Percentiles rank a stretch among this genome's conserved stretches.
phyloP scores from a whole-genome alignment of 1,284 basidiomycete genomes.

The Kwoniella shivajii region DNA sequence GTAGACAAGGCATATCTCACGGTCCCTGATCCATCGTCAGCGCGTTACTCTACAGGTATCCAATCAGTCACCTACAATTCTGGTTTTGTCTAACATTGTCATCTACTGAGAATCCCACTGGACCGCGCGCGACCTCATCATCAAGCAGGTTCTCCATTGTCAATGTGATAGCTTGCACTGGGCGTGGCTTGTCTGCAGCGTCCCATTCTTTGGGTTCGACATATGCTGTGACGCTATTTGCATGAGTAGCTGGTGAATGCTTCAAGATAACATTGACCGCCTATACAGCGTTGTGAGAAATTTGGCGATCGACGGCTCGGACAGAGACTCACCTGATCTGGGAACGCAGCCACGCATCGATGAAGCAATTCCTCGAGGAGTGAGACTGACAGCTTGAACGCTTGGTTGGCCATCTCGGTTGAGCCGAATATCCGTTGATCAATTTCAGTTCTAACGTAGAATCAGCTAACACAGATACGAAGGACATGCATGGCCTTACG shows the following conservation, averaged over 20 bases:
- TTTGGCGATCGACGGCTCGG: not conserved
- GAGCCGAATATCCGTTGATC: conserved; percentile 76
- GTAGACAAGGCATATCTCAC: conserved; percentile 41
- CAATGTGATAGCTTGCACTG: conserved; percentile 58
- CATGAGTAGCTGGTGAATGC: conserved; percentile 62
- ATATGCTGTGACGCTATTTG: conserved; percentile 62
- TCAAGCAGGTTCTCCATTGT: conserved; percentile 50
- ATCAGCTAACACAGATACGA: not conserved
- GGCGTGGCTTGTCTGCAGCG: conserved; percentile 28
- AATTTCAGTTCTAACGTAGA: conserved; percentile 66
- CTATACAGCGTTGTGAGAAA: conserved; percentile 4
- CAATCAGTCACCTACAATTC: conserved; percentile 28
- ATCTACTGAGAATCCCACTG: conserved; percentile 32
- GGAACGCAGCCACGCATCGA: conserved; percentile 66
- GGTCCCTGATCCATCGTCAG: conserved; percentile 32
- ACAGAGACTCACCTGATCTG: conserved; percentile 61
- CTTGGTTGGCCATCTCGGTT: conserved; percentile 64
- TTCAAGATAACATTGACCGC: conserved; percentile 54
- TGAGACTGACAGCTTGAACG: conserved; percentile 75
- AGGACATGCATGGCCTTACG: not conserved
- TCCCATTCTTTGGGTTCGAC: conserved; percentile 65
- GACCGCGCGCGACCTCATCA: conserved; percentile 37
- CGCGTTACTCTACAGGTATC: not conserved
- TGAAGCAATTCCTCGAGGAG: conserved; percentile 72
- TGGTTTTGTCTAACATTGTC: conserved; percentile 23